Evolutionary conservation across 768 basidiomycete genomes (phyloP).

Genomic region (Leccinum subgranulosum): DNA sequence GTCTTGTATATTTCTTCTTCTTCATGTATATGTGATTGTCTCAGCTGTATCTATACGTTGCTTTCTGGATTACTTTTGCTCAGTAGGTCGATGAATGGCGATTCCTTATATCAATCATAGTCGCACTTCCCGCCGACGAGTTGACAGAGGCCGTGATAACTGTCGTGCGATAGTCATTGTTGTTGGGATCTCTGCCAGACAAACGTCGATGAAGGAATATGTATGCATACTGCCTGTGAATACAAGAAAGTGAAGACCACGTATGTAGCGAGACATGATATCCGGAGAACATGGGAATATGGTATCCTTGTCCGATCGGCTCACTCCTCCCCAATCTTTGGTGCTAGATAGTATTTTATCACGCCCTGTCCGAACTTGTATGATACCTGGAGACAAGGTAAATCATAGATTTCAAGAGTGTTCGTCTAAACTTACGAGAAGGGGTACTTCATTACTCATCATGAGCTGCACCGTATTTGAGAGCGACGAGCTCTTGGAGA

Average conservation of each 20-base stretch:
- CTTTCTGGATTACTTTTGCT: constrained; percentile 4
- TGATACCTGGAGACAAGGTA: constrained; percentile 53
- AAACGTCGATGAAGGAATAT: not conserved
- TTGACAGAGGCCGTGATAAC: too few species aligned
- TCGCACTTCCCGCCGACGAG: too few species aligned
- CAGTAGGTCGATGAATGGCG: not conserved
- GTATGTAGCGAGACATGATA: constrained; percentile 17
- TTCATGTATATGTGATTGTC: constrained; percentile 5
- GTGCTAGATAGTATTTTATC: constrained; percentile 94
- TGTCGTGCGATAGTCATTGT: too few species aligned
- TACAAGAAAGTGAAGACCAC: constrained; percentile 13
- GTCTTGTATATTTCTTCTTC: not conserved
- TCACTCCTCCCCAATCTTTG: constrained; percentile 89
- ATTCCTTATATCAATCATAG: too few species aligned
- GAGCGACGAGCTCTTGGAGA: constrained; percentile 83
- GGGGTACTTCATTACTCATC: constrained; percentile 90
- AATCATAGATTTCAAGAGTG: not conserved
- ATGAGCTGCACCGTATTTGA: constrained; percentile 72
- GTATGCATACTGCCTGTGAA: constrained; percentile 1
- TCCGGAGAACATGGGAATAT: constrained; percentile 8
- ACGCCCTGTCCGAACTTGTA: constrained; percentile 87
- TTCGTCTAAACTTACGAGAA: constrained; percentile 55
- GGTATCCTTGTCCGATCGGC: not conserved
- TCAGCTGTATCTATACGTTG: constrained; percentile 13
- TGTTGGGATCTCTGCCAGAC: too few species aligned